phyloP scores from a whole-genome alignment of 108 stramenopile genomes.

The Nitzschia sp. region DNA sequence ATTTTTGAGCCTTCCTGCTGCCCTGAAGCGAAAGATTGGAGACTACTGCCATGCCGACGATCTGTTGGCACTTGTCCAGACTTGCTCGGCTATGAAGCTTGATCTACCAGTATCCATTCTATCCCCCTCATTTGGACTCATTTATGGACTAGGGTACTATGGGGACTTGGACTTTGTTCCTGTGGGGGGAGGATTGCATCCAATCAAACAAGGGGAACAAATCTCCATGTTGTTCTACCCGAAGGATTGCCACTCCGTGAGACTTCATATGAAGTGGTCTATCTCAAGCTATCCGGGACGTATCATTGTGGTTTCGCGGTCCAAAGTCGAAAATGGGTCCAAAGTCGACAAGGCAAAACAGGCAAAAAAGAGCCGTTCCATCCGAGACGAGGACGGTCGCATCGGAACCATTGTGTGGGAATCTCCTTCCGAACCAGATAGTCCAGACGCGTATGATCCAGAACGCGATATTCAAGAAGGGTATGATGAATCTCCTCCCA shows the following conservation, averaged over 20 bases:
- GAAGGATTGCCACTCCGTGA: background rate
- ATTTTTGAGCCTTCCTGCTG: background rate
- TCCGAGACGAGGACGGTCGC: background rate
- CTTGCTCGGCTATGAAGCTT: background rate
- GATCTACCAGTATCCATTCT: background rate
- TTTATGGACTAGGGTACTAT: background rate
- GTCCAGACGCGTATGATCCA: too few relatives aligned
- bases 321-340: background rate
- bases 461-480: too few relatives aligned
- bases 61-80: background rate
- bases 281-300: background rate
- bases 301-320: background rate
- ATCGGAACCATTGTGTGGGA: background rate
- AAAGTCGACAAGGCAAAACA: background rate
- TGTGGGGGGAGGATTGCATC: background rate
- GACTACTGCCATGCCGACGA: background rate
- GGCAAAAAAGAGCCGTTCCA: background rate
- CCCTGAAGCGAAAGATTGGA: background rate
- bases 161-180: too few relatives aligned
- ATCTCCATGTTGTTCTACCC: constrained; percentile 7
- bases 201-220: background rate
- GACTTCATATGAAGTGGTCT: background rate
- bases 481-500: too few relatives aligned
- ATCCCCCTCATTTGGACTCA: background rate
- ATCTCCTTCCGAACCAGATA: background rate